phyloP scores from a whole-genome alignment of 148 eudicot species.

The Spergularia marina region DNA sequence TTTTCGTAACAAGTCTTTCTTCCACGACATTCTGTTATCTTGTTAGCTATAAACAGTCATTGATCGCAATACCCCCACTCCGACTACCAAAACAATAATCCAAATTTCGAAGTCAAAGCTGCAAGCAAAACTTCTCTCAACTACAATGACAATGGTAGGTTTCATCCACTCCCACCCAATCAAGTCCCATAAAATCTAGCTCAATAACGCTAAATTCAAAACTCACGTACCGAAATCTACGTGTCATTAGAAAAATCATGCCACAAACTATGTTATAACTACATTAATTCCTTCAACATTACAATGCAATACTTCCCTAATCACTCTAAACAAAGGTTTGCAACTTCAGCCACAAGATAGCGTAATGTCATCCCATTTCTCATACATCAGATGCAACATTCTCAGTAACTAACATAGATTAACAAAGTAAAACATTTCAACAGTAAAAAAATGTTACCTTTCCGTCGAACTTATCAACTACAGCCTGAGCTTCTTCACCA shows the following conservation, averaged over 20 bases:
- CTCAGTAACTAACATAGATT: background rate
- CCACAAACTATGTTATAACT: no score
- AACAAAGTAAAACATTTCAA: background rate
- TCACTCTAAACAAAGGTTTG: no score
- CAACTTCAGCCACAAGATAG: background rate
- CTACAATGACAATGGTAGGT: background rate
- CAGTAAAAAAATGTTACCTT: conserved; percentile 30
- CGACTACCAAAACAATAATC: background rate
- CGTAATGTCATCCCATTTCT: no score
- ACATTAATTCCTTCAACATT: background rate
- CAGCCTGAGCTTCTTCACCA: conserved; percentile 77
- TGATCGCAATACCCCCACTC: background rate
- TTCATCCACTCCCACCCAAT: background rate
- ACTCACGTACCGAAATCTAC: background rate
- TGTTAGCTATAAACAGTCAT: background rate
- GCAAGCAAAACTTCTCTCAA: background rate
- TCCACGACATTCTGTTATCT: background rate
- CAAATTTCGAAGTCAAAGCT: background rate
- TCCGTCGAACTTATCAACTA: conserved; percentile 55
- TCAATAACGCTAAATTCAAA: background rate
- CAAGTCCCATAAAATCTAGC: background rate
- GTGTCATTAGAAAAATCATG: background rate
- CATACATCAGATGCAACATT: background rate
- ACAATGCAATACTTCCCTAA: background rate
- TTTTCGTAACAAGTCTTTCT: background rate